These are phyloP conservation scores for Scheffersomyces lignosus DNA, from an alignment of 805 yeast genomes.

Conservation along the genomic window DNA sequence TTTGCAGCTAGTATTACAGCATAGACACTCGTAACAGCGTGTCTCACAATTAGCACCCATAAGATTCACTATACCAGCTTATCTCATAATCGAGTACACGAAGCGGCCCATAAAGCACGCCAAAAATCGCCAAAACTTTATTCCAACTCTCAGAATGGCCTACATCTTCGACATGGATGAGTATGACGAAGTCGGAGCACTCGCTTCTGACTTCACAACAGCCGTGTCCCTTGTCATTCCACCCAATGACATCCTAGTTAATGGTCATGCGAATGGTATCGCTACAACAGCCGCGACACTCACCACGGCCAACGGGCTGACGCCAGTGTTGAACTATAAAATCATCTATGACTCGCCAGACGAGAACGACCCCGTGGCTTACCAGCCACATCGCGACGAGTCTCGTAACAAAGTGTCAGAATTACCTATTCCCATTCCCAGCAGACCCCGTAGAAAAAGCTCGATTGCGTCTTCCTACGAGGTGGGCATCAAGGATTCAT, in stretches of 20 bases:
- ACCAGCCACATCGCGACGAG: constrained; percentile 8
- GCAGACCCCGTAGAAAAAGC: constrained; percentile 18
- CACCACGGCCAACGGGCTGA: too few species aligned
- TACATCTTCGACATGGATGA: constrained; percentile 39
- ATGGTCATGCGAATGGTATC: too few species aligned
- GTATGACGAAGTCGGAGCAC: constrained; percentile 18
- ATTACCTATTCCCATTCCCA: constrained; percentile 19
- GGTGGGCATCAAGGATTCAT: constrained; percentile 32
- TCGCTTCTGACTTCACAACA: constrained; percentile 3
- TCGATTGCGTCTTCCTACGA: constrained; percentile 35
- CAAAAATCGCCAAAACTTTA: too few species aligned
- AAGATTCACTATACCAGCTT: too few species aligned
- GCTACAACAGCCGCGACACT: too few species aligned
- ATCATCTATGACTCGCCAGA: constrained; percentile 12
- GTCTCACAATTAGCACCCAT: too few species aligned
- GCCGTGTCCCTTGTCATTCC: constrained; percentile 6
- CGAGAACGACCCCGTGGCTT: constrained; percentile 9
- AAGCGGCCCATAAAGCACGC: too few species aligned
- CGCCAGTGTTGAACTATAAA: constrained; percentile 24
- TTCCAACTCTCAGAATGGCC: constrained; percentile 25
- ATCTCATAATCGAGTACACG: too few species aligned
- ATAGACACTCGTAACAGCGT: too few species aligned
- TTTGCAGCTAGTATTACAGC: too few species aligned
- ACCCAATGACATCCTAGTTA: too few species aligned
- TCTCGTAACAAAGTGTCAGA: constrained; percentile 13